Evolutionary conservation across 148 eudicot species (phyloP).

Genomic region (Vaccinium darrowii): DNA sequence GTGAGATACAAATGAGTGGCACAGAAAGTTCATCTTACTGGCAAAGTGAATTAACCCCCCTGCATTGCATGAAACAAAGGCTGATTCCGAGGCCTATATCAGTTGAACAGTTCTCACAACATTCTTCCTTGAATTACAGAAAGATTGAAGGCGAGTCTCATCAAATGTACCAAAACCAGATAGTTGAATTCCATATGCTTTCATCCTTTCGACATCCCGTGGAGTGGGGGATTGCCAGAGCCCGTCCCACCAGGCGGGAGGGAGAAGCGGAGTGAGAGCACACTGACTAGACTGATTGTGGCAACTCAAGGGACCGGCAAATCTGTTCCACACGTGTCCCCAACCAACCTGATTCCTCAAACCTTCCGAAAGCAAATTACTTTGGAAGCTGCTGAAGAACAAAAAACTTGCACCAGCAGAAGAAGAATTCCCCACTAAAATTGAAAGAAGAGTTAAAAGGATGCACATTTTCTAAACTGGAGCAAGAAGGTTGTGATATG

Average conservation of each 20-base stretch:
- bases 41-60: neutral
- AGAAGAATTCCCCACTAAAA: neutral
- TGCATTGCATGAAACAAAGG: neutral
- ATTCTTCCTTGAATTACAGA: slow-evolving; percentile 51
- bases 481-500: neutral
- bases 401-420: slow-evolving; percentile 35
- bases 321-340: slow-evolving; percentile 94
- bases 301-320: slow-evolving; percentile 85
- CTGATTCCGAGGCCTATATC: neutral
- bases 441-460: neutral
- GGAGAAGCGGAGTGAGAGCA: slow-evolving; percentile 79
- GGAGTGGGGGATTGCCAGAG: slow-evolving; percentile 79
- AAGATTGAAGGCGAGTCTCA: slow-evolving; percentile 45
- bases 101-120: slow-evolving; percentile 21
- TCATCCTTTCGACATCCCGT: slow-evolving; percentile 64
- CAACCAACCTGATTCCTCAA: slow-evolving; percentile 75
- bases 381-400: slow-evolving; percentile 79
- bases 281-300: slow-evolving; percentile 63
- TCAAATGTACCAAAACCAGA: slow-evolving; percentile 65
- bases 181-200: slow-evolving; percentile 56
- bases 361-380: slow-evolving; percentile 53
- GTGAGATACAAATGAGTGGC: neutral
- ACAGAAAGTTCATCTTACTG: neutral
- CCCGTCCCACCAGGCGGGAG: slow-evolving; percentile 96
- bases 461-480: neutral